Base-by-base conservation (phyloP, 192 early-diverging fungal genomes). In the Coemansia sp. region DNA sequence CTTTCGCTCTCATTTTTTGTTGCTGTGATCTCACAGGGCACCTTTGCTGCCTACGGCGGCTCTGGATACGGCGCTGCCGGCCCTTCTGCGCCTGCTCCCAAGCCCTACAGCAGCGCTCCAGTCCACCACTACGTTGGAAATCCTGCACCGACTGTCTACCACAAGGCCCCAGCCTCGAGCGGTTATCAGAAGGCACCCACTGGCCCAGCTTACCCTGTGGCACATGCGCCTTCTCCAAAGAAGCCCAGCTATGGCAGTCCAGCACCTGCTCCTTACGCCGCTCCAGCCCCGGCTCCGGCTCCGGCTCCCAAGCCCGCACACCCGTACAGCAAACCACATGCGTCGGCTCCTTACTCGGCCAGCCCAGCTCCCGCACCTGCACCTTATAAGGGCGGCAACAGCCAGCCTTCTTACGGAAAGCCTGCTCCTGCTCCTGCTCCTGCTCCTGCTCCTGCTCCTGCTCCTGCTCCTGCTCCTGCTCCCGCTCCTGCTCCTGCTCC, bases 1-100 rank as follows among this genome's bases (percentile, higher is more conserved):
- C 63, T 78, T 18, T 64, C 70, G 3, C 47, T 78, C 54, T 78
- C 76, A 18, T 56, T 78, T 15, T 63, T 78, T 16, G 38, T 69
- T 56, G 76, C 70, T 11, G 70, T 53, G 38, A 39, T 75, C 18
- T 58, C 73, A 52, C 68, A 69, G 41, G 52, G 43, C 50, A 21
- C 68, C 2, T 53, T 73, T 53, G 71, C 65, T 6, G 49, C 45
- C 37, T 52, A 60, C 52, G 26, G 42, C 4, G 26, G 50, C 10
- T 43, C 26, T 16, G 44, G 56, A 32, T 58, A 67, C 26, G 56
- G 56, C 16, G 50, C 56, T 67, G 65, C 64, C 2, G 40, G 53
- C 12, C 40, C 64, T n/a, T 0, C 65, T 49, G 56, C 37, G 11
- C 45, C 10, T 42, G 67, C 67, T 15, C 67, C 67, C 4, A 54